Evolutionary conservation across 495 filamentous ascomycete species (phyloP).

Genomic region (Penicillium coprophilum): DNA sequence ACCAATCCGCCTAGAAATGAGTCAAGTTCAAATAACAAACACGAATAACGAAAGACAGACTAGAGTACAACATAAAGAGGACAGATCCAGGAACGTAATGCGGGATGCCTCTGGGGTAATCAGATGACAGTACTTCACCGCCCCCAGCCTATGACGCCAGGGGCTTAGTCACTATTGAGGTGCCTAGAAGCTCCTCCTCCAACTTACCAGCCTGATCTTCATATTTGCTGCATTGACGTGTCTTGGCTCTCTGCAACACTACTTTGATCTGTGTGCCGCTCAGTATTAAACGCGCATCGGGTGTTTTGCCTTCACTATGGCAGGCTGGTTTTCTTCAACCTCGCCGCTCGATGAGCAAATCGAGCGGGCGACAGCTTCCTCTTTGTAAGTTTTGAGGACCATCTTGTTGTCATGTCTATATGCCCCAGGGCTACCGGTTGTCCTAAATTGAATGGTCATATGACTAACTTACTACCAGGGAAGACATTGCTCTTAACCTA

Average conservation of each 20-base stretch:
- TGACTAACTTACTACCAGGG: conserved; percentile 50
- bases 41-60: conserved; percentile 15
- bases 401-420: conserved; percentile 10
- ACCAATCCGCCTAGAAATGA: neutral
- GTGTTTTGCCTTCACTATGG: conserved; percentile 58
- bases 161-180: conserved; percentile 30
- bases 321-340: conserved; percentile 87
- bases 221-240: conserved; percentile 9
- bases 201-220: conserved; percentile 18
- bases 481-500: conserved; percentile 94
- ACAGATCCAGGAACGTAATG: conserved; percentile 23
- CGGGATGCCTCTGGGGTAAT: conserved; percentile 26
- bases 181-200: conserved; percentile 20
- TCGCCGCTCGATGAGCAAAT: conserved; percentile 94
- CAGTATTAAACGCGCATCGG: conserved; percentile 1
- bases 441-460: neutral
- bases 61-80: conserved; percentile 11
- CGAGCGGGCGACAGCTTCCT: conserved; percentile 89
- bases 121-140: conserved; percentile 32
- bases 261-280: neutral
- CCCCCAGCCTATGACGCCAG: conserved; percentile 38
- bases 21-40: conserved; percentile 12
- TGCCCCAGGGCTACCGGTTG: neutral
- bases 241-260: conserved; percentile 1
- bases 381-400: conserved; percentile 59